Conservation (phyloP, 257 asterid species). For the Nicotiana benthamiana region DNA sequence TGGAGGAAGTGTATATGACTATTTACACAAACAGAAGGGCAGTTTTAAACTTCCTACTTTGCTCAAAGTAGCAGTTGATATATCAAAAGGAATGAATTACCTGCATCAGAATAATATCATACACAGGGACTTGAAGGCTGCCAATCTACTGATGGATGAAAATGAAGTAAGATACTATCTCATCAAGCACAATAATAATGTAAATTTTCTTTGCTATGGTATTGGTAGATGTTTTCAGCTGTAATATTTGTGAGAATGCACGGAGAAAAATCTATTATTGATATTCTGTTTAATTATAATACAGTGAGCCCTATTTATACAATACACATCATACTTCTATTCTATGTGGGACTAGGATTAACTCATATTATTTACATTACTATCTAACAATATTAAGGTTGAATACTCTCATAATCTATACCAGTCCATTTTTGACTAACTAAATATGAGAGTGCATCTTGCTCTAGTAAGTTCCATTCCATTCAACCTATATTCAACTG, state of each 20-base stretch:
- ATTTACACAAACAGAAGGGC: slow-evolving; percentile 90
- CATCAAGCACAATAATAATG: not conserved
- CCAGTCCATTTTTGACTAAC: not conserved
- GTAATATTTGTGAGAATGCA: not conserved
- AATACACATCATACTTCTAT: too few relatives aligned
- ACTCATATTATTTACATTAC: too few relatives aligned
- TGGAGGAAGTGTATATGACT: slow-evolving; percentile 97
- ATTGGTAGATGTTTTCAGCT: not conserved
- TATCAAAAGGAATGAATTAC: slow-evolving; percentile 92
- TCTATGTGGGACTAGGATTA: too few relatives aligned
- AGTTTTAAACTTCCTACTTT: slow-evolving; percentile 78
- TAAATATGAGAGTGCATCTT: not conserved
- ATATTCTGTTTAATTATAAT: too few relatives aligned
- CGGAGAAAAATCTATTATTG: too few relatives aligned
- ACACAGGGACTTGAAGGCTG: slow-evolving; percentile 97
- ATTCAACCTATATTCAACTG: not conserved
- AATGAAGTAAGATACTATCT: slow-evolving; percentile 54
- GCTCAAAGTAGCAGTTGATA: slow-evolving; percentile 87
- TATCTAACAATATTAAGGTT: not conserved
- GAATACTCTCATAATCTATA: not conserved
- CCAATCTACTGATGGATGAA: slow-evolving; percentile 95
- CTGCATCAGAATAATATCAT: slow-evolving; percentile 96
- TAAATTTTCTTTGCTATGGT: not conserved
- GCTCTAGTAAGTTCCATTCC: not conserved
- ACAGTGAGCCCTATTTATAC: too few relatives aligned